Conservation (phyloP, 805 yeast genomes). For the Kodamaea restingae region DNA sequence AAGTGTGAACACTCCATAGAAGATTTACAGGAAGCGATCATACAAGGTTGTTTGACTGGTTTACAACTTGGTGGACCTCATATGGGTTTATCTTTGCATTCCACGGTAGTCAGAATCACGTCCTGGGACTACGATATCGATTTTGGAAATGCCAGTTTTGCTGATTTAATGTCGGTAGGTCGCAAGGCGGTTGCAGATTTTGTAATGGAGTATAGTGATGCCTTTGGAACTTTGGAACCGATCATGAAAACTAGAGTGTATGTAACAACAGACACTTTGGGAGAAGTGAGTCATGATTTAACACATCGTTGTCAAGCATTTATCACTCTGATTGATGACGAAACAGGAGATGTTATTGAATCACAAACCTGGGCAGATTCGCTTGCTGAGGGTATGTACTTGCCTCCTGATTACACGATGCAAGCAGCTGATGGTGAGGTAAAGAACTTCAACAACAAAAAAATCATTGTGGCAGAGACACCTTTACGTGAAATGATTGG, state of each 20-base stretch:
- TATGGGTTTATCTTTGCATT: constrained; percentile 55
- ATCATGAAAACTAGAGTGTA: constrained; percentile 72
- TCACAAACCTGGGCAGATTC: constrained; percentile 45
- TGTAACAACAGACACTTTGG: constrained; percentile 68
- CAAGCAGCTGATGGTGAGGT: constrained; percentile 17
- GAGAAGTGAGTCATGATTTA: constrained; percentile 80
- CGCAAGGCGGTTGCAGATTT: constrained; percentile 30
- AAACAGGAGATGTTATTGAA: constrained; percentile 34
- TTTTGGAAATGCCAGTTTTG: constrained; percentile 12
- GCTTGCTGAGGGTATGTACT: constrained; percentile 58
- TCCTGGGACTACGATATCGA: constrained; percentile 55
- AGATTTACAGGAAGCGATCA: constrained; percentile 48
- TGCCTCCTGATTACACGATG: constrained; percentile 75
- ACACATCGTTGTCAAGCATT: constrained; percentile 73
- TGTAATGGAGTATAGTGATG: constrained; percentile 17
- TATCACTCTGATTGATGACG: constrained; percentile 70
- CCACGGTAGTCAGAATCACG: constrained; percentile 52
- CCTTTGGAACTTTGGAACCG: constrained; percentile 74
- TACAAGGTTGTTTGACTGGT: constrained; percentile 57
- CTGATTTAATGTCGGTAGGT: constrained; percentile 43
- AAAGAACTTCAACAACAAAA: constrained; percentile 34
- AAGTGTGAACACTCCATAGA: constrained; percentile 44
- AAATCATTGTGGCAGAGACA: constrained; percentile 70
- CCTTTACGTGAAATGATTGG: constrained; percentile 92
- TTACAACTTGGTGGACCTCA: constrained; percentile 66